Percentiles rank a stretch among this genome's conserved stretches.
Conservation (phyloP, 2,329 filamentous ascomycete genomes). For the Trichoderma harzianum region DNA sequence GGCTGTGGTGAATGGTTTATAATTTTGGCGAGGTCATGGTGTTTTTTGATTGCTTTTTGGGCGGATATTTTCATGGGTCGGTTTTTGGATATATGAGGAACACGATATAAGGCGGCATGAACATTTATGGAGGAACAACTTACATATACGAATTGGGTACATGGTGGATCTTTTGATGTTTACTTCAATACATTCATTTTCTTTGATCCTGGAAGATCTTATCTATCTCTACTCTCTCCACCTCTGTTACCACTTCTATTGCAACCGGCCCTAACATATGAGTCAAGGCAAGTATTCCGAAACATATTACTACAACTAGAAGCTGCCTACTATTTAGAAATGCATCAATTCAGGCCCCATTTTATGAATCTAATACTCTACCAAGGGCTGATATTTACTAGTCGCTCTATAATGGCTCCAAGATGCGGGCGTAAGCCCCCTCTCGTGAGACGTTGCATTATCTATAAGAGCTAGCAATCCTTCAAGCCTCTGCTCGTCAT, state of each 20-base stretch:
- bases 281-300: neutral
- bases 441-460: neutral
- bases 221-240: neutral
- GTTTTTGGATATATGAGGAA: neutral
- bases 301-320: neutral
- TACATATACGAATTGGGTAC: neutral
- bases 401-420: neutral
- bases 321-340: neutral
- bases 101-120: neutral
- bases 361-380: neutral
- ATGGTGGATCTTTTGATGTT: neutral
- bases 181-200: neutral
- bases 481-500: neutral
- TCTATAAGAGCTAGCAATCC: neutral
- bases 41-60: neutral
- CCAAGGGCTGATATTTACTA: neutral
- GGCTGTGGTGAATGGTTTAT: constrained; percentile 43
- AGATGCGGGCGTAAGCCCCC: neutral
- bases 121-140: neutral
- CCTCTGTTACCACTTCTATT: neutral
- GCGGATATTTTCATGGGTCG: neutral
- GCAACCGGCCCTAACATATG: neutral
- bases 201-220: neutral
- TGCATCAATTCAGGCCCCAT: neutral
- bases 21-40: too few relatives aligned